Base-by-base conservation (phyloP, 306 rosid genomes). In the Canavalia ensiformis region DNA sequence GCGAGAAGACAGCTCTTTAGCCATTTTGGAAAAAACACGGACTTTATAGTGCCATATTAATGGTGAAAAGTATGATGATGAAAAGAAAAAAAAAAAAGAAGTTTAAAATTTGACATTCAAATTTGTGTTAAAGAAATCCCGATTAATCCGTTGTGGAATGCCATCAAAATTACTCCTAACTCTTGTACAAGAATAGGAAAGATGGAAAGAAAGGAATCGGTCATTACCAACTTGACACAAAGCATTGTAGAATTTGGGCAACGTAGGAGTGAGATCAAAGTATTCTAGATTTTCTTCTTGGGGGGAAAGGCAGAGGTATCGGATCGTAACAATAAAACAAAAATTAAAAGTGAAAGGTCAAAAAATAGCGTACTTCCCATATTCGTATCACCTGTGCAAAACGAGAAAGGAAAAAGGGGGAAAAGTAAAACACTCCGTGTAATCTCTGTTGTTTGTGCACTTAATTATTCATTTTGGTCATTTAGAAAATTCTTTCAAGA, bases 181-280 rank as follows among this genome's bases (percentile, higher is more conserved):
- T 55, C 55, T 33, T 56, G 54, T 42, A 18, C 6, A 34, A 12
- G 9, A 55, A 54, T 68, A 41, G 74, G 64, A 63, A 47, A 7
- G 49, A 35, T 55, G 13, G 35, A 49, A 78, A 75, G 84, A 79
- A 84, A 79, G 72, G 84, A 84, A 84, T 84, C 84, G 11, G 58
- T 78, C 68, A 78, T 72, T 55, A 68, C 81, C 68, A 49, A 68
- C 42, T 62, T 68, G 18, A 44, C 42, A 84, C 41, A 69, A 33
- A 50, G 75, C 4, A 31, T 51, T 71, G 18, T 68, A 74, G 87
- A 68, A 80, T 80, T 74, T 79, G 31, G 82, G 82, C 49, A 50
- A 35, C 49, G 41, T 74, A 84, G 77, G 84, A 79, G 87, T 79
- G 74, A 62, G 33, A 60, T 80, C 78, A 51, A 84, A 80, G 87